Evolutionary conservation across 495 filamentous ascomycete genomes (phyloP), one percentile per base, ranked within the genome.

Genomic region (Mytilinidion resinicola): DNA sequence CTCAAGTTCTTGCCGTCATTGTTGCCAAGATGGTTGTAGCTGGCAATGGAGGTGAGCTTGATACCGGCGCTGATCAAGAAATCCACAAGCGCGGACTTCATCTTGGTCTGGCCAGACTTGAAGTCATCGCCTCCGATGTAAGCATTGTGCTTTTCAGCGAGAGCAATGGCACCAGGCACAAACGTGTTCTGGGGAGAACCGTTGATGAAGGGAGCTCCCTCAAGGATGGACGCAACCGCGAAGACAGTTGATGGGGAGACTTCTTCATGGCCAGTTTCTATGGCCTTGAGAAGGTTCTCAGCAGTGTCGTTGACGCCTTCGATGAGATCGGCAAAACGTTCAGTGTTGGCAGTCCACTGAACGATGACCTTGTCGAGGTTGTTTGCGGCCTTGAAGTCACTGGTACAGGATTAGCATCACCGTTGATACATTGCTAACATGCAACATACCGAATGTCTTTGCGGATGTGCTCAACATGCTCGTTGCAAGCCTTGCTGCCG

Each of bases 21-120:
- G 81, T 98, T 98, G 69, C 93, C 93, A 49, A 98, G 86, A 76
- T 97, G 95, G 82, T 98, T 98, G 83, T 97, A 98, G 77, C 88
- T 93, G 65, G 93, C 89, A 74, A 98, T 97, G 53, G 95, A 96
- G 53, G 95, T 98, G 65, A 98, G 85, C 81, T 96, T 96, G 81
- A 98, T 96, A 71, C 93, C 93, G 55, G 93, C 95, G 73, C 85
- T 96, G 85, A 98, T 93, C 67, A 98, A 75, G 80, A 98, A 98
- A 77, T 98, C 93, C 15, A 97, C 95, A 15, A 98, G 84, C 17
- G 95, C 95, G 39, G 91, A 96, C 76, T 98, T 98, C 93, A 98
- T 98, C 85, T 98, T 98, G 67, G 93, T 98, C 81, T 98, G 93
- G 59, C 93, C 93, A 52, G 93, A 97, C 82, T 98, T 98, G 85